These are phyloP conservation scores for Tulasnella sp. DNA, from an alignment of 768 basidiomycete species.

Conservation along the genomic window DNA sequence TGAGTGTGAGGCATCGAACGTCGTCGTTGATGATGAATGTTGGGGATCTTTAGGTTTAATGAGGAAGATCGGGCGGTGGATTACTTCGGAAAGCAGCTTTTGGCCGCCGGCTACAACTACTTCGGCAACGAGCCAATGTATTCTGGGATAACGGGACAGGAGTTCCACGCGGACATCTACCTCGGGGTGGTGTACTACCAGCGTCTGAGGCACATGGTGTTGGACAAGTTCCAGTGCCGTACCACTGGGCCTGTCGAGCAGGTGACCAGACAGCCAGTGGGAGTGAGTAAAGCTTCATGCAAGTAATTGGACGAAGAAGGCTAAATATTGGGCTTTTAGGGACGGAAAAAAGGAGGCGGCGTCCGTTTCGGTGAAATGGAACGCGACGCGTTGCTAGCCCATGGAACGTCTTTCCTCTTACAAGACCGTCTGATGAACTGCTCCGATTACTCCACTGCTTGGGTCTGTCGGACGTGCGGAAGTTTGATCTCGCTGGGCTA, in stretches of 20 bases:
- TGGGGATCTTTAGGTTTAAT: constrained; percentile 50
- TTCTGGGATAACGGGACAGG: constrained; percentile 96
- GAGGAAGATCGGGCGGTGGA: constrained; percentile 96
- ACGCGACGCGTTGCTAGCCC: constrained; percentile 95
- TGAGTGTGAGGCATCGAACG: background rate
- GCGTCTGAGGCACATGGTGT: constrained; percentile 96
- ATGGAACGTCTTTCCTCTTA: constrained; percentile 95
- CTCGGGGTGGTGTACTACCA: constrained; percentile 98
- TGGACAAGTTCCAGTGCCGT: constrained; percentile 99
- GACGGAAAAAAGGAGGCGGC: constrained; percentile 94
- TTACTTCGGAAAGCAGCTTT: constrained; percentile 93
- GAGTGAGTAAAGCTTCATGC: constrained; percentile 40
- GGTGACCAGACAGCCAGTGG: constrained; percentile 91
- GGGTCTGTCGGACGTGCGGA: constrained; percentile 96
- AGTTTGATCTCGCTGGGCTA: constrained; percentile 93
- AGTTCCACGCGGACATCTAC: constrained; percentile 98
- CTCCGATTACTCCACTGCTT: constrained; percentile 97
- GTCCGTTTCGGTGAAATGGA: constrained; percentile 99
- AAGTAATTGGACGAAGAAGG: background rate
- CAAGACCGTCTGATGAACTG: constrained; percentile 99
- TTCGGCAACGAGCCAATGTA: constrained; percentile 99
- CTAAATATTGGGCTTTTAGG: constrained; percentile 35
- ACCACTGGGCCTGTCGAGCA: constrained; percentile 97
- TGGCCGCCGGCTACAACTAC: constrained; percentile 94
- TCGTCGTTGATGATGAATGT: background rate